Evolutionary conservation across 371 early-diverging fungal species (phyloP).

Genomic region (Mucor racemosus): DNA sequence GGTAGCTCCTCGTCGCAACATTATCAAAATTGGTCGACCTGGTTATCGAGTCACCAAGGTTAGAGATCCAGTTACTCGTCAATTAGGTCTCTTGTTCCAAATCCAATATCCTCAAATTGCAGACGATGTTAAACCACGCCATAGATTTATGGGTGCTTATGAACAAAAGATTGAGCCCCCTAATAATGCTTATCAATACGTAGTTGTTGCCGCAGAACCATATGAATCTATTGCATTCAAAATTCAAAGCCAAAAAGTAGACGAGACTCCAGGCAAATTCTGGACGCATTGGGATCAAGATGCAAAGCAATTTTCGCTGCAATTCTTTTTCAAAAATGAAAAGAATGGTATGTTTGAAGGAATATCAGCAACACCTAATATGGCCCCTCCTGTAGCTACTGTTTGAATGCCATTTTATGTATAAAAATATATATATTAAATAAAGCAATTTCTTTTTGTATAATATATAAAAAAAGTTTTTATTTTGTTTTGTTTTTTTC

Average conservation of each 20-base stretch:
- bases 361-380: conserved; percentile 15
- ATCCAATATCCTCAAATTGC: conserved; percentile 93
- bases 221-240: conserved; percentile 97
- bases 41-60: conserved; percentile 97
- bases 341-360: conserved; percentile 37
- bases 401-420: conserved; percentile 8
- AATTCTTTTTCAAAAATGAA: conserved; percentile 77
- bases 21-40: conserved; percentile 97
- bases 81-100: conserved; percentile 92
- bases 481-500: not conserved
- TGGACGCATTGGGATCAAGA: conserved; percentile 97
- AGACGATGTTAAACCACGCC: conserved; percentile 77
- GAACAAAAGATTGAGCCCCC: conserved; percentile 95
- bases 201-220: conserved; percentile 96
- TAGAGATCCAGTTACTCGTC: conserved; percentile 85
- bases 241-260: conserved; percentile 91
- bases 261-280: conserved; percentile 81
- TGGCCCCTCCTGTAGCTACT: conserved; percentile 26
- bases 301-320: conserved; percentile 84
- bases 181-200: conserved; percentile 88
- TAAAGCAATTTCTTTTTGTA: no score
- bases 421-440: no score
- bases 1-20: conserved; percentile 55
- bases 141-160: conserved; percentile 98
- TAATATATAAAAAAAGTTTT: no score